Evolutionary conservation across 768 basidiomycete genomes (phyloP).

Genomic region (Gloeostereum incarnatum): DNA sequence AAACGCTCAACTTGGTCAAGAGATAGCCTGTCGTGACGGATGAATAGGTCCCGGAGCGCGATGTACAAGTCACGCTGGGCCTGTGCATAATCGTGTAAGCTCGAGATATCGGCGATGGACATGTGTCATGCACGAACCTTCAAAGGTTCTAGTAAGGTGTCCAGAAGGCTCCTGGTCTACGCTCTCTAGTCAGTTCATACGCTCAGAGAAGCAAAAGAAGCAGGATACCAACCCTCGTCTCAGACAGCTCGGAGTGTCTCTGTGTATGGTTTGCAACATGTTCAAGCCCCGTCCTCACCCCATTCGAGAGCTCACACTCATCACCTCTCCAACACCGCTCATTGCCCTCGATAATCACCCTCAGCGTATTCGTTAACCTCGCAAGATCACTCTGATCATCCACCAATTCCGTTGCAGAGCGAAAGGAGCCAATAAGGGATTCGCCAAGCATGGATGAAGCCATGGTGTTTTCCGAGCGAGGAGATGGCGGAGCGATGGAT

Average conservation of each 20-base stretch:
- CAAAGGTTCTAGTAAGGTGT: constrained; percentile 65
- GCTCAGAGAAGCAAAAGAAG: background rate
- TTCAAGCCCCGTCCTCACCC: constrained; percentile 63
- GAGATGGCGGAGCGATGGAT: constrained; percentile 6
- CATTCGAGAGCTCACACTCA: constrained; percentile 71
- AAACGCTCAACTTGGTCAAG: constrained; percentile 83
- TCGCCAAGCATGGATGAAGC: constrained; percentile 9
- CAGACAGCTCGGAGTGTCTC: constrained; percentile 64
- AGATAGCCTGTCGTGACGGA: constrained; percentile 82
- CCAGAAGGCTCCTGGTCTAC: constrained; percentile 54
- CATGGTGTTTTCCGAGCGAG: background rate
- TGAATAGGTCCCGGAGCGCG: constrained; percentile 78
- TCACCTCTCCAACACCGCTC: constrained; percentile 80
- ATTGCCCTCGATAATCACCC: constrained; percentile 69
- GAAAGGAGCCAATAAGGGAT: constrained; percentile 17
- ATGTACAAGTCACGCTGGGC: constrained; percentile 80
- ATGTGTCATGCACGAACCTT: constrained; percentile 40
- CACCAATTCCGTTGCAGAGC: constrained; percentile 9
- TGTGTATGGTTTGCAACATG: constrained; percentile 62
- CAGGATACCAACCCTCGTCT: constrained; percentile 48
- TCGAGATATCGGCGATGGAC: constrained; percentile 6
- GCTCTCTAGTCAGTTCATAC: constrained; percentile 4
- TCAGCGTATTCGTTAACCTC: constrained; percentile 74
- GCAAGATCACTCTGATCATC: constrained; percentile 70
- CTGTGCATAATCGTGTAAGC: constrained; percentile 22